phyloP scores from a whole-genome alignment of 331 rosid genomes.

The Malus hybrid region DNA sequence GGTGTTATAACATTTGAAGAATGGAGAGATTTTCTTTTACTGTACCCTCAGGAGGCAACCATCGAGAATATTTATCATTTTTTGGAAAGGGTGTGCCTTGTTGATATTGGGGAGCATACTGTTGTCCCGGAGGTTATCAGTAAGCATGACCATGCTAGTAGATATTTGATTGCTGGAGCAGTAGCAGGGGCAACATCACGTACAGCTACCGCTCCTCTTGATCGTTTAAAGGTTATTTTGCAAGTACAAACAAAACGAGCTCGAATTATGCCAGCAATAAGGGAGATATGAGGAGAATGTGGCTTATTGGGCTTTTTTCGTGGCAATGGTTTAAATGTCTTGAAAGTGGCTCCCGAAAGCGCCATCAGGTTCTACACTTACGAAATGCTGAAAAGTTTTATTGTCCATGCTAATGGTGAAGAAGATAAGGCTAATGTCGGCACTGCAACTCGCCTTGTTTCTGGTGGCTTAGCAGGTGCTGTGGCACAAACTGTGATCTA shows the following conservation, averaged over 20 bases:
- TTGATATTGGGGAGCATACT: slow-evolving; percentile 83
- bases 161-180: slow-evolving; percentile 82
- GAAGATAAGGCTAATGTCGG: slow-evolving; percentile 48
- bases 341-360: slow-evolving; percentile 89
- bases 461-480: slow-evolving; percentile 94
- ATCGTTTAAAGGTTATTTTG: slow-evolving; percentile 71
- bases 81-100: slow-evolving; percentile 79
- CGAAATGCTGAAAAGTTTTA: slow-evolving; percentile 55
- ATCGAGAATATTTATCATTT: slow-evolving; percentile 84
- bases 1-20: slow-evolving; percentile 87
- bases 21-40: slow-evolving; percentile 89
- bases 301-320: slow-evolving; percentile 65
- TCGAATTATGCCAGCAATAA: slow-evolving; percentile 58
- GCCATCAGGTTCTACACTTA: slow-evolving; percentile 70
- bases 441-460: slow-evolving; percentile 44
- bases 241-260: slow-evolving; percentile 71
- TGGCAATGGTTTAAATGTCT: slow-evolving; percentile 80
- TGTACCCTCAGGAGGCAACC: slow-evolving; percentile 88
- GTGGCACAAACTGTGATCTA: slow-evolving; percentile 78
- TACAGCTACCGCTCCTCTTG: slow-evolving; percentile 84
- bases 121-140: slow-evolving; percentile 67
- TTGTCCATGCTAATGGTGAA: slow-evolving; percentile 41
- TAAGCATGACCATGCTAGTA: slow-evolving; percentile 68
- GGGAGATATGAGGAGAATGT: slow-evolving; percentile 53
- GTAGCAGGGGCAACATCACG: slow-evolving; percentile 88